These are phyloP conservation scores for Capsella bursapastoris DNA, from an alignment of 345 rosid species.

Conservation along the genomic window DNA sequence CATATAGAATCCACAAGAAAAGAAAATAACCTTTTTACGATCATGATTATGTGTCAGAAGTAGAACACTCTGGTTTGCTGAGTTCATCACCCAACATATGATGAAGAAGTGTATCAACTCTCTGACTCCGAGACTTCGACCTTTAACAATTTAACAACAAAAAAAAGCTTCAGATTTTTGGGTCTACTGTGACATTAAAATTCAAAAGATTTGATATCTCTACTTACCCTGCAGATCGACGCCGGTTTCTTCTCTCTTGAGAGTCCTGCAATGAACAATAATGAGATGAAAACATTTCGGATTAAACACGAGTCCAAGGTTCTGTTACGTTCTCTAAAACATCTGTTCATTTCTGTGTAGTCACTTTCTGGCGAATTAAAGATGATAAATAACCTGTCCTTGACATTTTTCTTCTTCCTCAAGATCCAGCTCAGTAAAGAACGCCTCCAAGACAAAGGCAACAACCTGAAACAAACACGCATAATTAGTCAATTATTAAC, in stretches of 20 bases:
- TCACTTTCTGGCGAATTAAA: neutral
- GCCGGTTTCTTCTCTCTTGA: constrained; percentile 48
- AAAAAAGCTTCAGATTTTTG: constrained; percentile 2
- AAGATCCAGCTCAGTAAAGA: constrained; percentile 95
- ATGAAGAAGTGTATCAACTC: constrained; percentile 90
- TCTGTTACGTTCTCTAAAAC: neutral
- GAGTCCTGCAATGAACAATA: constrained; percentile 51
- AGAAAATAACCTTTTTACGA: neutral
- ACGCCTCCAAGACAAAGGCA: constrained; percentile 98
- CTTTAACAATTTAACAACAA: constrained; percentile 49
- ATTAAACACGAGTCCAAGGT: neutral
- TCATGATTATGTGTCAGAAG: constrained; percentile 17
- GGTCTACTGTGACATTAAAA: neutral
- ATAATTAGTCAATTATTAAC: constrained; percentile 21
- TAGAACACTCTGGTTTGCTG: constrained; percentile 46
- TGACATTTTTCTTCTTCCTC: constrained; percentile 61
- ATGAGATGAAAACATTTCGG: neutral
- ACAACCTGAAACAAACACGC: constrained; percentile 62
- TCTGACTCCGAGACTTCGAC: constrained; percentile 82
- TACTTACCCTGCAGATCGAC: constrained; percentile 69
- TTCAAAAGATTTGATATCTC: constrained; percentile 16
- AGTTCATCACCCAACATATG: constrained; percentile 73
- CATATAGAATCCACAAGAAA: constrained; percentile 26
- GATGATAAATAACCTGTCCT: constrained; percentile 58
- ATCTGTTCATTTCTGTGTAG: constrained; percentile 15